Base-by-base conservation (phyloP, 345 rosid species). In the Orychophragmus violaceus region DNA sequence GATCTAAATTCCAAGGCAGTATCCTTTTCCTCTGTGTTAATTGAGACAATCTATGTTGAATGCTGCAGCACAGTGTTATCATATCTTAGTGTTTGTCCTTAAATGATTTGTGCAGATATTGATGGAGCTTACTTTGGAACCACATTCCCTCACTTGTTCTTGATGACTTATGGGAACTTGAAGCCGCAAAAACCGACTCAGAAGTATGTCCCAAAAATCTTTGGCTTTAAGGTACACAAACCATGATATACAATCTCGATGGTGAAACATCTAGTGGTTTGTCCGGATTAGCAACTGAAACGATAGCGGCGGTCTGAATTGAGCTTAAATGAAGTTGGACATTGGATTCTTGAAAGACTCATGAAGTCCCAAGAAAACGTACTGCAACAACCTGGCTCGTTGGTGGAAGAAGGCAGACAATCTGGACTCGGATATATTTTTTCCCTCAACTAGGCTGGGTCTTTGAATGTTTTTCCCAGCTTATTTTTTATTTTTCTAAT, bases 101-200 rank as follows among this genome's bases (percentile, higher is more conserved):
- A 56, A 80, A 76, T 66, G 86, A 80, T 6, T 58, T 44, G 0
- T 61, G 69, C 75, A 94, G 99, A 93, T 80, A 80, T 88, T 35
- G 98, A 93, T 65, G 98, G 98, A 59, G 96, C 97, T n/a, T 93
- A 93, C 81, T 93, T 90, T 62, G 97, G 97, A 55, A 90, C 98
- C 1, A 93, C 98, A 37, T 90, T 88, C 70, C 96, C 96, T 25
- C 96, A 93, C 74, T 82, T 93, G 69, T 93, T 93, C 78, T 67
- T 88, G 76, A 90, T 93, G 95, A 71, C 97, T 5, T 84, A 88
- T 60, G 96, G 92, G 51, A 87, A 88, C 70, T 66, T 93, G 33
- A 90, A 86, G 83, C 98, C 98, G 6, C 90, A 82, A 62, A 90
- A 86, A 74, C 84, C 96, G 19, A 24, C 75, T 8, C 94, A 85